Base-by-base conservation (phyloP, 2,329 filamentous ascomycete species). In the Colletotrichum tofieldiae region DNA sequence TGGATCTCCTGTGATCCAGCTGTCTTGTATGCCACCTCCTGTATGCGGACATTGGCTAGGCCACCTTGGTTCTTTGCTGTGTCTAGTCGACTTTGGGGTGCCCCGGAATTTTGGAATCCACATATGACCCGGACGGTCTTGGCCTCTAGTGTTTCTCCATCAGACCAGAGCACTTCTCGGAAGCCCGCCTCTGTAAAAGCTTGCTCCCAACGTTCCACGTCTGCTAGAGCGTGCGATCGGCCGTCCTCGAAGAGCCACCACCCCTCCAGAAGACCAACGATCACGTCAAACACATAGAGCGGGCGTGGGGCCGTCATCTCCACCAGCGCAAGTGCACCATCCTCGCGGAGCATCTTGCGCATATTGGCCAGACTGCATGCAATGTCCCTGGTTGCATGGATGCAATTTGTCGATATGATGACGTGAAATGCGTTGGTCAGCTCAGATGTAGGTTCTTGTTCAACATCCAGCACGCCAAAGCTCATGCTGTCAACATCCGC, bases 211-310 rank as follows among this genome's bases (percentile, higher is more conserved):
- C 64, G 65, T 9, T 51, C 26, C 61, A 71, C 75, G 6, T 60
- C 54, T 8, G 60, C 73, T 9, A 79, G 61, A 3, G 77, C 77
- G 49, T 81, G 73, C 4, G 62, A 45, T 1, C 79, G 72, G 0
- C 77, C 78, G 41, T 82, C 80, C 3, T 78, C 67, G 9, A 78
- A 79, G 0, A 77, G 63, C 81, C 81, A 82, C 81, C 81, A 82
- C 0, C 81, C 81, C 9, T 82, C 81, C 0, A 83, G 68, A 5
- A 82, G 69, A 1, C 81, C 82, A 59, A 78, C 81, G 1, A 81
- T 75, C 0, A 81, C 32, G 55, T 82, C 79, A 18, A 80, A 73
- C 77, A 78, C 81, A 37, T 62, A 75, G 0, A 81, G 41, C 1
- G 66, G 69, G 9, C 67, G 60, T 3, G 49, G 37, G 3, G 66